Evolutionary conservation across 176 grass and related monocot genomes (phyloP).

Genomic region (Otatea glauca): DNA sequence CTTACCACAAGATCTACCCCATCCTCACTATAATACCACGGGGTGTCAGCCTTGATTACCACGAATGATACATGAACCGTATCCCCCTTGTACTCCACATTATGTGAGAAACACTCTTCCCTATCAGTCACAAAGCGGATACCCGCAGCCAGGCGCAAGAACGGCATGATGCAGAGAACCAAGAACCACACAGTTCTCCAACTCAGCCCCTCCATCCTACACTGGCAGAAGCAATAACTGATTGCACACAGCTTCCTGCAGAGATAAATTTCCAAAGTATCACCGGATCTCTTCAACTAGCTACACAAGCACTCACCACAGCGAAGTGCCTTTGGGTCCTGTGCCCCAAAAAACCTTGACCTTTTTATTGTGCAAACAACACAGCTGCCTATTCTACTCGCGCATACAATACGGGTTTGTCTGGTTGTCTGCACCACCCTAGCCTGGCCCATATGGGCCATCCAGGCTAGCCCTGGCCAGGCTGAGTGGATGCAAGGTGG

Average conservation of each 20-base stretch:
- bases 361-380: not conserved
- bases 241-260: slow-evolving; percentile 37
- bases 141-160: slow-evolving; percentile 45
- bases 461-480: too few species aligned
- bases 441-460: too few species aligned
- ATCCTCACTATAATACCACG: slow-evolving; percentile 96
- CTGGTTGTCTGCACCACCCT: too few species aligned
- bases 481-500: too few species aligned
- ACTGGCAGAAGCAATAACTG: not conserved
- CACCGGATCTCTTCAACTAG: not conserved
- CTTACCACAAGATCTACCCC: slow-evolving; percentile 96
- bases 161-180: slow-evolving; percentile 38
- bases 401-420: not conserved
- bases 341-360: not conserved
- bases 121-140: slow-evolving; percentile 96
- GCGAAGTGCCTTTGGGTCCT: not conserved
- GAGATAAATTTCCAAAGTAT: slow-evolving; percentile 8
- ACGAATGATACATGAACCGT: slow-evolving; percentile 91
- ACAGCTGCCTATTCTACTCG: not conserved
- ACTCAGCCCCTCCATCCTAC: slow-evolving; percentile 42
- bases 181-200: slow-evolving; percentile 48
- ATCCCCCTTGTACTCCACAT: slow-evolving; percentile 87
- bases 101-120: slow-evolving; percentile 97
- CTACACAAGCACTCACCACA: not conserved
- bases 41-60: slow-evolving; percentile 88